Percentiles rank a stretch among this genome's conserved stretches.
These are phyloP conservation scores for Peziza echinospora DNA, from an alignment of 495 filamentous ascomycete species.

Conservation along the genomic window DNA sequence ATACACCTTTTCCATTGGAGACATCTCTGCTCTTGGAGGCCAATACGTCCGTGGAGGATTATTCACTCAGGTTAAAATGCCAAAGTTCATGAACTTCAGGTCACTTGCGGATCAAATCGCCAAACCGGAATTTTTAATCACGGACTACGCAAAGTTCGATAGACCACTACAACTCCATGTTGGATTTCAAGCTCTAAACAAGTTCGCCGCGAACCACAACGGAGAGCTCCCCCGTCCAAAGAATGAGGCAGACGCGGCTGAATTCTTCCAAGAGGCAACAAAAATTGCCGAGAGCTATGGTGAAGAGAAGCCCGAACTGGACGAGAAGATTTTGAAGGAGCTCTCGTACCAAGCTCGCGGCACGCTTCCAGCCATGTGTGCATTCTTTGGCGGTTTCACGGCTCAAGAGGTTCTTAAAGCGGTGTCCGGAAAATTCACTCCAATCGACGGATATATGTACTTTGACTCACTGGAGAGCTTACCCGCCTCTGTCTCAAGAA, in stretches of 20 bases:
- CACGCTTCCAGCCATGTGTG: conserved; percentile 75
- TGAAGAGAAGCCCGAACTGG: conserved; percentile 56
- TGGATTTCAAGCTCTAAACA: conserved; percentile 79
- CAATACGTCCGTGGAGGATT: conserved; percentile 71
- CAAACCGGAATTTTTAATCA: conserved; percentile 72
- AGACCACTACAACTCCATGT: conserved; percentile 77
- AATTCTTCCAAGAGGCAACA: conserved; percentile 51
- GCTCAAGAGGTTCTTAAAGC: conserved; percentile 95
- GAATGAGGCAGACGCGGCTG: conserved; percentile 60
- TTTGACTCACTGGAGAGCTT: conserved; percentile 94
- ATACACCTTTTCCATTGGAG: conserved; percentile 91
- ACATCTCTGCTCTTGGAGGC: conserved; percentile 58
- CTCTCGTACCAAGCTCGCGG: conserved; percentile 90
- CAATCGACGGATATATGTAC: conserved; percentile 83
- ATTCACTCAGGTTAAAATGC: conserved; percentile 93
- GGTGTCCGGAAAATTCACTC: conserved; percentile 91
- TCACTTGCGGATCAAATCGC: conserved; percentile 49
- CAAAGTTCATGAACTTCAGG: conserved; percentile 81
- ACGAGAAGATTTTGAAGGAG: conserved; percentile 82
- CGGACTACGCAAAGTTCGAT: conserved; percentile 95
- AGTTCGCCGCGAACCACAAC: conserved; percentile 46
- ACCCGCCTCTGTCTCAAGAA: conserved; percentile 46
- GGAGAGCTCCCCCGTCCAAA: conserved; percentile 59
- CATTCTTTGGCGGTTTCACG: conserved; percentile 84
- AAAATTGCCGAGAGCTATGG: conserved; percentile 34